Evolutionary conservation across 495 filamentous ascomycete genomes (phyloP).

Genomic region (Penicillium canariense): DNA sequence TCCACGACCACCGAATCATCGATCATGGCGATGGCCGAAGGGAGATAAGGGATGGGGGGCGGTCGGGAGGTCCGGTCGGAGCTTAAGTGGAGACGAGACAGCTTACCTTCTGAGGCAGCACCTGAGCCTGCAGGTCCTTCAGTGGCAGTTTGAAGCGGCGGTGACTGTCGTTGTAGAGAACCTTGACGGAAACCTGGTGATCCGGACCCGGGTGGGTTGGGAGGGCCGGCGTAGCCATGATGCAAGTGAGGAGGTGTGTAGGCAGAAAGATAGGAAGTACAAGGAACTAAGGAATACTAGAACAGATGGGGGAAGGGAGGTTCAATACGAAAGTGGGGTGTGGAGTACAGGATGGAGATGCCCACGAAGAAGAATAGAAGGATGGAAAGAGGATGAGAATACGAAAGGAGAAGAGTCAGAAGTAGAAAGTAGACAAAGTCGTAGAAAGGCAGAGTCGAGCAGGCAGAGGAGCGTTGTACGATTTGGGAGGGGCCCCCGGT

Average conservation of each 20-base stretch:
- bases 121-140: slow-evolving; percentile 72
- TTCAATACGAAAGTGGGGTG: background rate
- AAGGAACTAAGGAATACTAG: slow-evolving; percentile 8
- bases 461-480: slow-evolving; percentile 1
- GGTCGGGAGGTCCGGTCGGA: slow-evolving; percentile 31
- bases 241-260: slow-evolving; percentile 15
- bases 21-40: slow-evolving; percentile 4
- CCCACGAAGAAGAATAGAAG: background rate
- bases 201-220: slow-evolving; percentile 51
- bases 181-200: slow-evolving; percentile 81
- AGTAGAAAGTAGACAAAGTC: background rate
- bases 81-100: slow-evolving; percentile 54
- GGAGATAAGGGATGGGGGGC: slow-evolving; percentile 24
- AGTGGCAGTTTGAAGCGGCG: slow-evolving; percentile 89
- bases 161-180: slow-evolving; percentile 68
- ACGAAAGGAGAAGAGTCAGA: background rate
- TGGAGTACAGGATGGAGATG: background rate
- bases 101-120: slow-evolving; percentile 79
- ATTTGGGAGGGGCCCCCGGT: background rate
- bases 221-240: slow-evolving; percentile 35
- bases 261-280: slow-evolving; percentile 13
- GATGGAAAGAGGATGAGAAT: background rate
- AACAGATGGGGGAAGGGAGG: background rate
- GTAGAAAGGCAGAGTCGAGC: background rate
- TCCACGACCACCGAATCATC: background rate